A percentile compares a stretch with the other conserved stretches of the same genome.
Evolutionary conservation across 73 alveolate species (phyloP).

Genomic region (Blepharisma japonicum): DNA sequence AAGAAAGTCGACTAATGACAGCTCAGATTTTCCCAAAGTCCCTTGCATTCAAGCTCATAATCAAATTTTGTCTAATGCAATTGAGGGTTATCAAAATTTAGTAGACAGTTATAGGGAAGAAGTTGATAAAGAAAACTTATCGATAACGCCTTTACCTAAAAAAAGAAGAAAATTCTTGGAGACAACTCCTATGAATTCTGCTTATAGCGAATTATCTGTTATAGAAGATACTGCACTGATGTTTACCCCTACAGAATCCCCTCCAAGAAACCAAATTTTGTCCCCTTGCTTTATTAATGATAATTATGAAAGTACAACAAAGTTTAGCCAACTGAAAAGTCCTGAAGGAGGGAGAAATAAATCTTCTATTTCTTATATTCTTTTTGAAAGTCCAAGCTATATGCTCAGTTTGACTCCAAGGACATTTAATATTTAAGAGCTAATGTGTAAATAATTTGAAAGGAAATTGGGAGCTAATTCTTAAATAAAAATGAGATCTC

Average conservation of each 20-base stretch:
- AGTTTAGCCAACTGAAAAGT: background rate
- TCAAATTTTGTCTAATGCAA: too few relatives aligned
- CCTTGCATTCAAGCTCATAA: too few relatives aligned
- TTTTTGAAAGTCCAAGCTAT: slow-evolving; percentile 21
- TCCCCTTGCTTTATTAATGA: background rate
- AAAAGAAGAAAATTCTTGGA: background rate
- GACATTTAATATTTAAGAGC: too few relatives aligned
- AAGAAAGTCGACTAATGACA: too few relatives aligned
- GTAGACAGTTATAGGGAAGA: background rate
- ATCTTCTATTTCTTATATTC: background rate
- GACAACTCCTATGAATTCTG: too few relatives aligned
- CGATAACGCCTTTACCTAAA: background rate
- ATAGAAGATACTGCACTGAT: background rate
- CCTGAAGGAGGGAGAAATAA: background rate
- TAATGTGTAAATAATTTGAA: too few relatives aligned
- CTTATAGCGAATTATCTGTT: background rate
- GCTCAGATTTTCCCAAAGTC: too few relatives aligned
- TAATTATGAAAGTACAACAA: background rate
- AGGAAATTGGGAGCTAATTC: too few relatives aligned
- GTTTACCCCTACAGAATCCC: background rate
- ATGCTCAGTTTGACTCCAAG: slow-evolving; percentile 18
- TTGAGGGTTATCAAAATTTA: too few relatives aligned
- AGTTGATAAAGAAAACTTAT: background rate
- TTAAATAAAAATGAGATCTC: too few relatives aligned
- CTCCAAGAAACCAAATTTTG: background rate